Conservation (phyloP, 768 basidiomycete genomes). For the Psilocybe tampanensis region DNA sequence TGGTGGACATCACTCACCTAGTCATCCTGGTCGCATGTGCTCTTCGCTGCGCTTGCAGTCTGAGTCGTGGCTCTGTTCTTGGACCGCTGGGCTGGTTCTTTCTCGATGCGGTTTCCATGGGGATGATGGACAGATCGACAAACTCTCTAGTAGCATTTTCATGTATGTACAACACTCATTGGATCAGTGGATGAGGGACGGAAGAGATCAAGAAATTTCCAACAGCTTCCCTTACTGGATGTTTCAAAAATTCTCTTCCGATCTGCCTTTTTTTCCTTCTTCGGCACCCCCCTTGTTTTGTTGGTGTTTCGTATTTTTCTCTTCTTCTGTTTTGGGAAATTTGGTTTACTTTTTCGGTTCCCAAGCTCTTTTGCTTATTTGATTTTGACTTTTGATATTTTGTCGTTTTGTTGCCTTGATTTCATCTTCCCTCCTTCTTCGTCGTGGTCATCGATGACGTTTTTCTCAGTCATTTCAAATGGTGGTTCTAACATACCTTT, state of each 20-base stretch:
- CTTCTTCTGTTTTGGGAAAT: neutral
- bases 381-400: neutral
- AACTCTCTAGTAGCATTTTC: neutral
- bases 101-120: neutral
- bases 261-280: too few species aligned
- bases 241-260: neutral
- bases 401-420: slow-evolving; percentile 1
- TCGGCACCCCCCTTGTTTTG: too few species aligned
- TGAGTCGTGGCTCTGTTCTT: neutral
- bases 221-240: neutral
- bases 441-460: neutral
- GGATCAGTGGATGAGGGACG: neutral
- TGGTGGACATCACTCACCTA: too few species aligned
- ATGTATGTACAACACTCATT: neutral
- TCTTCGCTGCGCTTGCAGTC: too few species aligned
- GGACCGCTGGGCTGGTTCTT: neutral
- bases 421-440: neutral
- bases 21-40: too few species aligned
- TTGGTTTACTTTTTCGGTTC: neutral
- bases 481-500: slow-evolving; percentile 12
- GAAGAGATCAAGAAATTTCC: neutral
- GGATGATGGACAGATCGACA: neutral
- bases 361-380: neutral
- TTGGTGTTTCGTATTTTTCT: too few species aligned
- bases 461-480: neutral